Percentiles rank a stretch among this genome's conserved stretches.
Evolutionary conservation across 2,329 filamentous ascomycete species (phyloP).

Genomic region (Dryadomyces quercus-mongolicae): DNA sequence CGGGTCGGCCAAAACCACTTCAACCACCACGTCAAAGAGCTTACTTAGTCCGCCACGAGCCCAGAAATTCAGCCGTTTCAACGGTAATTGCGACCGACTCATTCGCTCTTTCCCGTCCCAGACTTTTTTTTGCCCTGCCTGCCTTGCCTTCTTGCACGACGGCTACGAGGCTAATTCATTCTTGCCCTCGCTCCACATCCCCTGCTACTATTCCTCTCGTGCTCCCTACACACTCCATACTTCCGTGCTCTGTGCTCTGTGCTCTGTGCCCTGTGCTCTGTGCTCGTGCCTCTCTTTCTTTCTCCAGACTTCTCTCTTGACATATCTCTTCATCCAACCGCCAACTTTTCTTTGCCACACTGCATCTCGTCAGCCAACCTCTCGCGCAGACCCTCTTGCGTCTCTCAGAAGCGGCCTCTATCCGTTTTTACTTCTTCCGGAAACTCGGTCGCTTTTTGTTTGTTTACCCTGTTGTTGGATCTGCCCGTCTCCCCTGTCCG

Average conservation of each 20-base stretch:
- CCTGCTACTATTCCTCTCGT: neutral
- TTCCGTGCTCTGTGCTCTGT: neutral
- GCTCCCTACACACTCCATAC: neutral
- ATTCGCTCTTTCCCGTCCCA: neutral
- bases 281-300: neutral
- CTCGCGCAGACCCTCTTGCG: neutral
- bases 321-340: no score
- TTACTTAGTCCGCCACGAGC: neutral
- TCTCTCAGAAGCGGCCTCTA: neutral
- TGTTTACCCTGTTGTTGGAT: neutral
- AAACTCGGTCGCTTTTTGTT: neutral
- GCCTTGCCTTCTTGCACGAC: neutral
- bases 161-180: neutral
- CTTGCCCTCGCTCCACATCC: neutral
- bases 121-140: neutral
- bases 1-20: neutral
- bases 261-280: neutral
- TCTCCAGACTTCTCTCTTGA: neutral
- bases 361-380: no score
- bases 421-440: neutral
- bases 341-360: no score
- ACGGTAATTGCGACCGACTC: neutral
- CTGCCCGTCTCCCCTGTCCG: neutral
- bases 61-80: neutral
- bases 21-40: neutral